Evolutionary conservation across 768 basidiomycete species (phyloP), one percentile per base, ranked within the genome.

Genomic region (Kwoniella dendrophila): DNA sequence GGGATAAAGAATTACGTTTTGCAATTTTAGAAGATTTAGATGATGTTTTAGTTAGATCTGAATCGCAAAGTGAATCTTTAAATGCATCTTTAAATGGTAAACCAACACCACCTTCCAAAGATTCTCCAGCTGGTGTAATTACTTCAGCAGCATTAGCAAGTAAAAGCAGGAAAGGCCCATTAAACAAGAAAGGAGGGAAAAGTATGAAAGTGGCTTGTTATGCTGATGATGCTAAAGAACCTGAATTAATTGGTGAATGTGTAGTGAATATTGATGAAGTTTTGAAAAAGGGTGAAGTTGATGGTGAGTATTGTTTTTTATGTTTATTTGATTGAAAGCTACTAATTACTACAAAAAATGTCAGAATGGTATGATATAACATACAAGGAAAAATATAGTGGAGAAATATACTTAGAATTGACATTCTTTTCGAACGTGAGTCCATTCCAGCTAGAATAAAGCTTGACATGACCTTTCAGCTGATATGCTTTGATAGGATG

Each of bases 281-380:
- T 0, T 80, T 96, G 60, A 86, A 84, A 78, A 87, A 85, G 16
- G 92, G 93, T 20, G 92, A 95, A 79, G 93, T 92, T 65, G 94
- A 97, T 77, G 90, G 93, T 92, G 71, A 40, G 88, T 80, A 14
- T 33, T 45, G 10, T 16, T 29, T 22, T 14, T n/a, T 27, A 14
- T 47, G 1, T 16, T 20, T 27, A 2, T 43, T 22, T 16, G 16
- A 26, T 24, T 33, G n/a, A 4, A 16, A 34, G 29, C 32, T 0
- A 2, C 29, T 26, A 52, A 34, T 65, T 43, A 55, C 54, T 32
- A 14, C 18, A 26, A 0, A 10, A 0, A 1, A 12, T 59, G 26
- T 12, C 73, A 98, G 96, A 97, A 78, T 98, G 94, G 96, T 93
- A 95, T 76, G 88, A 87, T 22, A 82, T 98, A 27, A 85, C 84